Percentiles rank a stretch among this genome's conserved stretches.
Evolutionary conservation across 2,329 filamentous ascomycete species (phyloP).

Genomic region (Colletotrichum sp.): DNA sequence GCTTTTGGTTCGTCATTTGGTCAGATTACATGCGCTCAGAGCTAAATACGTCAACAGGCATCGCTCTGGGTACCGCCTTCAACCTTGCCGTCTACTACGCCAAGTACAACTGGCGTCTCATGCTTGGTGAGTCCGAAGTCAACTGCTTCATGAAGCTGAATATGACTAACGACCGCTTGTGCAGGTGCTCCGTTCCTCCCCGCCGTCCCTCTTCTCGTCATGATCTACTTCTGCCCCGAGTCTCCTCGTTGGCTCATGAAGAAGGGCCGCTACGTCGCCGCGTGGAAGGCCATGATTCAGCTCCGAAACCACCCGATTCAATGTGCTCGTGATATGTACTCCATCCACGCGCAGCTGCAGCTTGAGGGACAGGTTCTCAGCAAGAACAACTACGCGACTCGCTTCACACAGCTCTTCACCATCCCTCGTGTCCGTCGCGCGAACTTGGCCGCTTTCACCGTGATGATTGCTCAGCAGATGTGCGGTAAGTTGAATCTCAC

Average conservation of each 20-base stretch:
- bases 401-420: constrained; percentile 71
- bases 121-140: constrained; percentile 25
- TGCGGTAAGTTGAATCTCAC: constrained; percentile 43
- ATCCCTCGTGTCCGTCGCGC: constrained; percentile 74
- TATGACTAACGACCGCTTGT: not conserved
- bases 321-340: constrained; percentile 66
- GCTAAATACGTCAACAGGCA: constrained; percentile 36
- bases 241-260: constrained; percentile 72
- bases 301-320: constrained; percentile 62
- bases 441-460: constrained; percentile 75
- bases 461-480: constrained; percentile 82
- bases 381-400: constrained; percentile 61
- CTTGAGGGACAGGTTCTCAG: constrained; percentile 59
- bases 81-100: constrained; percentile 51
- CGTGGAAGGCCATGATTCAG: constrained; percentile 58
- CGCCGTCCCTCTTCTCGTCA: constrained; percentile 57
- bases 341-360: constrained; percentile 67
- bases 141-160: not conserved
- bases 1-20: constrained; percentile 37
- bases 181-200: constrained; percentile 31
- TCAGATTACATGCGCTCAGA: not conserved
- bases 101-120: constrained; percentile 40
- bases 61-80: constrained; percentile 57
- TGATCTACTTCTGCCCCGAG: constrained; percentile 71
- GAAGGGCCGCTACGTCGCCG: constrained; percentile 65